Conservation (phyloP, 2,329 filamentous ascomycete genomes). For the Paramyrothecium roridum region DNA sequence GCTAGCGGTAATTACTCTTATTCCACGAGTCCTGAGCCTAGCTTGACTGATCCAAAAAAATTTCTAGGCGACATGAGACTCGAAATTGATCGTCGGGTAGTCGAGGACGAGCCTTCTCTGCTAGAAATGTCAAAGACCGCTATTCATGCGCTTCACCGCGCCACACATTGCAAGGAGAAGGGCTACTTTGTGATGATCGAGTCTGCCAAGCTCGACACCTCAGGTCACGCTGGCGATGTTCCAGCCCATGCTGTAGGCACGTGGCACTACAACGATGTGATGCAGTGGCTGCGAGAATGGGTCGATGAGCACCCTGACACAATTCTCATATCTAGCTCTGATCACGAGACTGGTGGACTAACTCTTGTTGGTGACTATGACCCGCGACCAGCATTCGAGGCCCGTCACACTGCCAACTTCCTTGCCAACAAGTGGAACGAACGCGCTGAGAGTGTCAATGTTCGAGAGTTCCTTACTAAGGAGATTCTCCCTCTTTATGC, state of each 20-base stretch:
- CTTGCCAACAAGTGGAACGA: slow-evolving; percentile 17
- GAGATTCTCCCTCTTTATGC: slow-evolving; percentile 24
- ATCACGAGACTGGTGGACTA: slow-evolving; percentile 34
- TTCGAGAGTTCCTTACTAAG: slow-evolving; percentile 15
- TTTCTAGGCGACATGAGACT: slow-evolving; percentile 27
- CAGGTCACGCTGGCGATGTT: slow-evolving; percentile 46
- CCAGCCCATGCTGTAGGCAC: slow-evolving; percentile 47
- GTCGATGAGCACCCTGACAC: slow-evolving; percentile 32
- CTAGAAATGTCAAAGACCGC: slow-evolving; percentile 25
- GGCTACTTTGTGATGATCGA: slow-evolving; percentile 28
- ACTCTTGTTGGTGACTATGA: slow-evolving; percentile 26
- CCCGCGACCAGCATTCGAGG: slow-evolving; percentile 20
- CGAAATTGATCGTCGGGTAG: slow-evolving; percentile 24
- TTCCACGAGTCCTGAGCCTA: too few relatives aligned
- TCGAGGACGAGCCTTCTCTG: slow-evolving; percentile 12
- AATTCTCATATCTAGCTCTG: slow-evolving; percentile 30
- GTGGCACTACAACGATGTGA: slow-evolving; percentile 31
- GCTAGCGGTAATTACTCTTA: background rate
- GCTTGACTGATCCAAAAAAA: slow-evolving; percentile 13
- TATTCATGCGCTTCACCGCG: slow-evolving; percentile 26
- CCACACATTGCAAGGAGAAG: slow-evolving; percentile 22
- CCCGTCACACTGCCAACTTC: slow-evolving; percentile 20
- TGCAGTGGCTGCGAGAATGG: slow-evolving; percentile 28
- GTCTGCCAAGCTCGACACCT: slow-evolving; percentile 27
- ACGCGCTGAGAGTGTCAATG: slow-evolving; percentile 22